Conservation (phyloP, 805 yeast species). For the Saturnispora sanitii region DNA sequence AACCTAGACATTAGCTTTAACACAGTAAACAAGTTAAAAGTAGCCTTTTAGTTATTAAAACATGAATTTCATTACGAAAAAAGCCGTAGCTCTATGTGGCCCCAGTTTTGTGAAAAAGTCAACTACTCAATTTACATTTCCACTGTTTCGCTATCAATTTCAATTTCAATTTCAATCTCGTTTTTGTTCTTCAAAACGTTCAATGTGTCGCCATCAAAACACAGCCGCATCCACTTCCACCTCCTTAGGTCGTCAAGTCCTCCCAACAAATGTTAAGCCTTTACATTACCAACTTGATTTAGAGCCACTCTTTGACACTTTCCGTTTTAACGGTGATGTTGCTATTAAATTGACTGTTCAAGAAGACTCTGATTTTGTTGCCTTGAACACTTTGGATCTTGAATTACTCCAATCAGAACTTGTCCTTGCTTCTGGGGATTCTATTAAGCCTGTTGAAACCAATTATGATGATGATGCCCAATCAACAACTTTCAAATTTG, state of each 20-base stretch:
- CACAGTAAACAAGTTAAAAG: no score
- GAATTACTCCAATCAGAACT: slow-evolving; percentile 19
- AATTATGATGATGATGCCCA: slow-evolving; percentile 46
- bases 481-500: slow-evolving; percentile 53
- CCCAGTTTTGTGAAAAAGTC: no score
- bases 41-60: no score
- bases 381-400: slow-evolving; percentile 32
- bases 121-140: no score
- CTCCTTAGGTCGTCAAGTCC: slow-evolving; percentile 22
- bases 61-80: no score
- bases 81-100: no score
- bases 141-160: no score
- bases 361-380: slow-evolving; percentile 36
- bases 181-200: slow-evolving; percentile 4
- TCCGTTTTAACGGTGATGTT: slow-evolving; percentile 45
- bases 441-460: slow-evolving; percentile 16
- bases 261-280: slow-evolving; percentile 54
- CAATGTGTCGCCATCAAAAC: slow-evolving; percentile 4
- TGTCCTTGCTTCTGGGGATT: slow-evolving; percentile 11
- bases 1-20: no score
- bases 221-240: slow-evolving; percentile 1
- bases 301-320: slow-evolving; percentile 28
- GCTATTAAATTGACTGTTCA: slow-evolving; percentile 39
- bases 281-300: slow-evolving; percentile 59
- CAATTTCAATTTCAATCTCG: no score